Conservation (phyloP, 2,329 filamentous ascomycete species). For the Myriosclerotinia duriaeana region DNA sequence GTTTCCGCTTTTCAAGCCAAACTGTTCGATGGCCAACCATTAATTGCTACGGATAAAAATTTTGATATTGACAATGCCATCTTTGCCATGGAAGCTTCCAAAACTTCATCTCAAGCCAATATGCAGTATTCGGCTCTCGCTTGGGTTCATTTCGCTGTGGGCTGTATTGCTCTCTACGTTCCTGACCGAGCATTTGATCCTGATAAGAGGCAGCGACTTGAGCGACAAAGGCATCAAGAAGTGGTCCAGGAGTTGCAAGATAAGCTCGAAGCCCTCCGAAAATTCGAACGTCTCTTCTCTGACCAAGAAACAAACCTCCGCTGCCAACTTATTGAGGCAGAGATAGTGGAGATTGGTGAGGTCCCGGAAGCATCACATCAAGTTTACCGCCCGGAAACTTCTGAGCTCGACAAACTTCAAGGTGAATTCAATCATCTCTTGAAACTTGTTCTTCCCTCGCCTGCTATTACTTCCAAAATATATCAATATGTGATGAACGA, state of each 20-base stretch:
- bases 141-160: constrained; percentile 74
- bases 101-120: constrained; percentile 33
- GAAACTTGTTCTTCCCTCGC: constrained; percentile 44
- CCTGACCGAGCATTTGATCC: constrained; percentile 88
- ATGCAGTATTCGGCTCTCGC: constrained; percentile 54
- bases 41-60: constrained; percentile 32
- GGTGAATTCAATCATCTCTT: constrained; percentile 79
- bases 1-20: not conserved
- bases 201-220: constrained; percentile 62
- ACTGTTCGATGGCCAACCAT: not conserved
- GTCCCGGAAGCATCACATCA: constrained; percentile 62
- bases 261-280: constrained; percentile 59
- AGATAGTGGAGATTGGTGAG: constrained; percentile 63
- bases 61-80: constrained; percentile 43
- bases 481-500: constrained; percentile 29
- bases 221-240: constrained; percentile 58
- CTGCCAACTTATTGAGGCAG: constrained; percentile 59
- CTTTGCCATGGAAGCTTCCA: constrained; percentile 38
- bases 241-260: constrained; percentile 55
- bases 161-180: constrained; percentile 75
- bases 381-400: constrained; percentile 69
- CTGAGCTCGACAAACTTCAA: constrained; percentile 70
- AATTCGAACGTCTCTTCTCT: constrained; percentile 67
- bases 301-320: constrained; percentile 68
- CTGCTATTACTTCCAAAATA: constrained; percentile 26